Conservation (phyloP, 805 yeast genomes). For the Monosporozyma siamensis region DNA sequence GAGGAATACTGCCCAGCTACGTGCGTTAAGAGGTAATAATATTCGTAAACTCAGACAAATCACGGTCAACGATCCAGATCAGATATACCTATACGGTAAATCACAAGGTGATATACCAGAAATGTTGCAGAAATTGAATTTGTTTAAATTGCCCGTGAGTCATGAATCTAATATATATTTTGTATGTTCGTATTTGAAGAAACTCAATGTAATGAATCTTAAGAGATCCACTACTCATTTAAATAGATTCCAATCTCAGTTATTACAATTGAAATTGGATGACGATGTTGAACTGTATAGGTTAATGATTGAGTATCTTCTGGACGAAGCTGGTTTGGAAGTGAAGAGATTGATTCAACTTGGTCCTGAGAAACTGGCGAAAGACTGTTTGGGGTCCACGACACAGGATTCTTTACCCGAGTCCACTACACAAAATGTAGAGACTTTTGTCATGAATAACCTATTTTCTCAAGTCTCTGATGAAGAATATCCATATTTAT, state of each 20-base stretch:
- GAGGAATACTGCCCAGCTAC: not conserved
- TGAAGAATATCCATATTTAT: not conserved
- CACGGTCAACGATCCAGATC: not conserved
- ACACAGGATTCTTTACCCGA: no score
- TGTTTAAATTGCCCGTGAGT: not conserved
- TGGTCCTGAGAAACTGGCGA: no score
- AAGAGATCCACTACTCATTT: conserved; percentile 17
- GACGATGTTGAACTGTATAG: conserved; percentile 7
- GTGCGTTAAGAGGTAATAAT: not conserved
- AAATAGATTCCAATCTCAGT: conserved; percentile 8
- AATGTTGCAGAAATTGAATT: conserved; percentile 9
- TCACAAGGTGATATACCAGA: conserved; percentile 1
- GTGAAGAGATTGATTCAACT: conserved; percentile 12
- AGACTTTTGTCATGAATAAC: conserved; percentile 7
- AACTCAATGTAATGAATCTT: conserved; percentile 16
- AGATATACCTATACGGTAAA: conserved; percentile 4
- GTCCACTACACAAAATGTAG: no score
- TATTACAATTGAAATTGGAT: not conserved
- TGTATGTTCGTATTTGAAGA: conserved; percentile 19
- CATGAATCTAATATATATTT: not conserved
- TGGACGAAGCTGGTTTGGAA: conserved; percentile 20
- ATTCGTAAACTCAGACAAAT: not conserved
- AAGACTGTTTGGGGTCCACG: no score
- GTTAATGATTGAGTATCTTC: conserved; percentile 14
- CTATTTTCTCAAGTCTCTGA: not conserved